These are phyloP conservation scores for Elaeagnus macrophylla DNA, from an alignment of 306 rosid genomes.

Conservation along the genomic window DNA sequence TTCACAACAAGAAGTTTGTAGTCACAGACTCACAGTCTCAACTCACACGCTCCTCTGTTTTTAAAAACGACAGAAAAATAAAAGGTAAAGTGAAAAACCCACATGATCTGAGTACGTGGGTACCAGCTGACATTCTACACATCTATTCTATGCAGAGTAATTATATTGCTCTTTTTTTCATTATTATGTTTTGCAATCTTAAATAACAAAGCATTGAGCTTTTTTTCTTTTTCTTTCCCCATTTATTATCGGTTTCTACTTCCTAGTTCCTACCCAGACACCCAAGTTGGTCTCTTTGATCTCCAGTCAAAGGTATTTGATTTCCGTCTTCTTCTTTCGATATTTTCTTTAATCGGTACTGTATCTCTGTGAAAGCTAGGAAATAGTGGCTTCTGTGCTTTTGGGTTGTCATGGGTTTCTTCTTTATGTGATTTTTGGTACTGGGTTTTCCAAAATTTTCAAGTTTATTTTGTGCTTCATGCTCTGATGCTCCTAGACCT, in stretches of 20 bases:
- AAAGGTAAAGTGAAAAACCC: conserved; percentile 26
- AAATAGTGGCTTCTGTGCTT: conserved; percentile 16
- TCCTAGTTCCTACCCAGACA: too few species aligned
- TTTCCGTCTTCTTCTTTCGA: conserved; percentile 22
- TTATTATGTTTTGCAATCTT: conserved; percentile 20
- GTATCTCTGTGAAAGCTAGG: conserved; percentile 1
- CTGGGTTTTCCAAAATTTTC: conserved; percentile 20
- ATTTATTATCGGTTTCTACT: conserved; percentile 21
- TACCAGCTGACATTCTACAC: conserved; percentile 33
- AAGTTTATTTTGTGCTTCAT: conserved; percentile 1
- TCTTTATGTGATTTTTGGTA: conserved; percentile 8
- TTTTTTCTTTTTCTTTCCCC: too few species aligned
- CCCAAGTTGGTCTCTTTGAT: conserved; percentile 23
- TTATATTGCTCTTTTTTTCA: conserved; percentile 17
- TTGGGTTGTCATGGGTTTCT: conserved; percentile 28
- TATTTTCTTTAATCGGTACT: not conserved
- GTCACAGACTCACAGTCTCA: conserved; percentile 41
- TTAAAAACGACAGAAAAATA: conserved; percentile 10
- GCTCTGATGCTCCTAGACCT: not conserved
- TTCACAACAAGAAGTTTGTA: conserved; percentile 34
- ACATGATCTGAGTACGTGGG: conserved; percentile 25
- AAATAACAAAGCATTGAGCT: conserved; percentile 22
- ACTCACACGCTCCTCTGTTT: not conserved
- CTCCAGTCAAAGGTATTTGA: conserved; percentile 47
- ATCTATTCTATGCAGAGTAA: conserved; percentile 27